Evolutionary conservation across 2,329 filamentous ascomycete species (phyloP), one percentile per base, ranked within the genome.

Genomic region (Penicillium brevicompactum): DNA sequence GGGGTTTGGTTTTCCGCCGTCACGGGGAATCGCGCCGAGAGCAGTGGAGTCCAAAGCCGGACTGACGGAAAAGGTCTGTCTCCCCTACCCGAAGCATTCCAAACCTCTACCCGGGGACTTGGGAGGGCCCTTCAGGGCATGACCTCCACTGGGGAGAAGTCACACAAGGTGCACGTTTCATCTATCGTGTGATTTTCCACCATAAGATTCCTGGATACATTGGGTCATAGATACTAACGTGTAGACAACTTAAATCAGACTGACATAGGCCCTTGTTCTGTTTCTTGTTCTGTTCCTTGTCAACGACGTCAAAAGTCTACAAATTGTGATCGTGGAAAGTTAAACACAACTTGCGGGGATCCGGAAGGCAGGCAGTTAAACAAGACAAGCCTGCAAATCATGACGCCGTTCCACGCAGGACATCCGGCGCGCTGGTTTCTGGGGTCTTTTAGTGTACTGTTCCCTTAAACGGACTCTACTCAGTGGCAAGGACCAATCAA

Each of bases 151-250:
- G 52, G 48, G 46, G 44, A 50, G 48, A 42, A 62, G 58, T 64
- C 56, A 53, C 59, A 67, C 59, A 57, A 48, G 55, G 51, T 45
- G 59, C 65, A 69, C 62, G 64, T 68, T 68, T 66, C 55, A 55
- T 49, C 56, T 62, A 66, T 67, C 67, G 69, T 64, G 67, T 70
- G 66, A 70, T 68, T 50, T 57, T 59, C 46, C 24, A 44, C 46
- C 24, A 44, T 38, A 27, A 24, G 27, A 49, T 53, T 37, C 30
- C 30, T 43, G 5, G 11, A 24, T 37, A 49, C 42, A 14, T 24
- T 8, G 30, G 24, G 21, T 34, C 34, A 43, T n/a, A n/a, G 38
- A 34, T 49, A 31, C 30, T 49, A 43, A 34, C 24, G 27, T 6
- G 16, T 45, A 41, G 16, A 21, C 18, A n/a, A 32, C 24, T 37